Base-by-base conservation (phyloP, 495 filamentous ascomycete species). In the Xylaria grammica region DNA sequence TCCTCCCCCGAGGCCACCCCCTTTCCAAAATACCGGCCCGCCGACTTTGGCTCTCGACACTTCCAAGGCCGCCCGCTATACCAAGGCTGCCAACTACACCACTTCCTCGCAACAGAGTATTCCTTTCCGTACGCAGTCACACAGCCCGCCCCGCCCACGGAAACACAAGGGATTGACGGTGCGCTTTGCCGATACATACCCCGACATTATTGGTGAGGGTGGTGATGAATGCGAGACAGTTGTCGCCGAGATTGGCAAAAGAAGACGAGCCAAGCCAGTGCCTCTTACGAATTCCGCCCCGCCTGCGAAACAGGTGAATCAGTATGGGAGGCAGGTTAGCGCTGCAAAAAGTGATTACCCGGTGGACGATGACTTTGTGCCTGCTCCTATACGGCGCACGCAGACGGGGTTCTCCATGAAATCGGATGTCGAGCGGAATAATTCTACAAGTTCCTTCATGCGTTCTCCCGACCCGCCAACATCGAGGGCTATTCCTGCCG, bases 121-220 rank as follows among this genome's bases (percentile, higher is more conserved):
- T 2, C 56, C 72, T 38, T 52, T 67, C 32, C 73, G 72, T 40
- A 61, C 70, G 38, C 73, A 64, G 26, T 74, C 75, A 11, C 70
- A 69, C 68, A 78, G 74, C 54, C 71, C 76, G 15, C 67, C 67
- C 29, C 68, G 72, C 26, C 69, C 68, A 19, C 75, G 65, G 50
- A 77, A 72, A 57, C 60, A 72, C 26, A 91, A 91, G 70, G 87
- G 87, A 3, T 76, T 94, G 63, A 75, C 74, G 19, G 92, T 96
- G n/a, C 84, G 81, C 46, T 97, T 96, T 70, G 84, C 78, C 8
- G 81, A 89, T 53, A 81, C 75, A 22, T 78, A 78, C 62, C 91
- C 92, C 17, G 90, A 91, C 38, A 71, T 96, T 53, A 96, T 97
- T 74, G 93, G 93, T 26, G 86, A 91, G 69, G 93, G 93, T 24